Conservation (phyloP, 2,329 filamentous ascomycete genomes). For the Erysiphe pulchra region DNA sequence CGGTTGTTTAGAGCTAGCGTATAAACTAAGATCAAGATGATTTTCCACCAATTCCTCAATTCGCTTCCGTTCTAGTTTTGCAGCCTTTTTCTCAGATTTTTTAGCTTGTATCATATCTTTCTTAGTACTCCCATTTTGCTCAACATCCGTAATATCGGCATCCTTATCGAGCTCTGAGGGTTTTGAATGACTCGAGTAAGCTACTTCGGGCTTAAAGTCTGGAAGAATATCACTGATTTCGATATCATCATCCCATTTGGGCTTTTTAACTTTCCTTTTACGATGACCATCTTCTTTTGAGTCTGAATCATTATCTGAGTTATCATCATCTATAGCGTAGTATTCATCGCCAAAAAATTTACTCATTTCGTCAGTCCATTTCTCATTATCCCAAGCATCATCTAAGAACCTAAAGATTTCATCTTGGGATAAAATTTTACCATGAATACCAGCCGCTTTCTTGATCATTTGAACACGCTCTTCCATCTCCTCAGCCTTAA, state of each 20-base stretch:
- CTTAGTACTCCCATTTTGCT: no score
- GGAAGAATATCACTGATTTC: constrained; percentile 83
- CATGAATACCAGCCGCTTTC: constrained; percentile 57
- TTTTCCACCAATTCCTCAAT: constrained; percentile 72
- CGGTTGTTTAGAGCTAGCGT: constrained; percentile 26
- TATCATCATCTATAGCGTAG: constrained; percentile 46
- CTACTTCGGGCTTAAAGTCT: constrained; percentile 37
- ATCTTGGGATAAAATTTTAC: constrained; percentile 40
- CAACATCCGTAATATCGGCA: constrained; percentile 6
- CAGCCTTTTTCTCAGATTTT: constrained; percentile 35
- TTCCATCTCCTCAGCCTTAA: constrained; percentile 80
- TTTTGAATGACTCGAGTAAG: no score
- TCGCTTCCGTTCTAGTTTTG: constrained; percentile 57
- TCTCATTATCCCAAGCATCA: constrained; percentile 64
- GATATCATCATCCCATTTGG: constrained; percentile 89
- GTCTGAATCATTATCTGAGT: constrained; percentile 28
- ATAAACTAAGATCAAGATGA: constrained; percentile 47
- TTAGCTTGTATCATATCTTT: constrained; percentile 15
- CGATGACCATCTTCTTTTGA: constrained; percentile 14
- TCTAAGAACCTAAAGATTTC: constrained; percentile 72
- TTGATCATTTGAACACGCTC: constrained; percentile 71
- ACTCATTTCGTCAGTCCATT: constrained; percentile 79
- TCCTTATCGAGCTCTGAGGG: constrained; percentile 30
- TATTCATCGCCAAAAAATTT: constrained; percentile 76
- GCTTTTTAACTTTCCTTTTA: constrained; percentile 48